Evolutionary conservation across 2,329 filamentous ascomycete genomes (phyloP).

Genomic region (Aureobasidium sp.): DNA sequence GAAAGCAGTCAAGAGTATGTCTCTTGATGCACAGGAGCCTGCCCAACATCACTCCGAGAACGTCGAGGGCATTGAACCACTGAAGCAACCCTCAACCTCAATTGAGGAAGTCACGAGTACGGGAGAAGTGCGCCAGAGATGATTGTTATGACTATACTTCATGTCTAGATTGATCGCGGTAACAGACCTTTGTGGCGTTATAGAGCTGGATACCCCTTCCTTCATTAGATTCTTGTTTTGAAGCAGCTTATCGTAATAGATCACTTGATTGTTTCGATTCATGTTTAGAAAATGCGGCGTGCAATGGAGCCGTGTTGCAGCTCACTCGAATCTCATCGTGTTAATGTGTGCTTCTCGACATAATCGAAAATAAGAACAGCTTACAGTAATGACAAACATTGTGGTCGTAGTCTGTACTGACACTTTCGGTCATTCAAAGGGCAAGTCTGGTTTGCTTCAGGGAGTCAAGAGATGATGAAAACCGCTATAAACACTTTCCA

Average conservation of each 20-base stretch:
- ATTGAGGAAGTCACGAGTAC: neutral
- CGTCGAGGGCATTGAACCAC: slow-evolving; percentile 48
- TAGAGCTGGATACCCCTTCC: neutral
- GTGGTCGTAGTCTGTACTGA: neutral
- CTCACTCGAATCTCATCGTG: no score
- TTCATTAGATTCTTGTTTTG: neutral
- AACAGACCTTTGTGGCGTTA: neutral
- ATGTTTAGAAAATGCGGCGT: no score
- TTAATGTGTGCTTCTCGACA: no score
- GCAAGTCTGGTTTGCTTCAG: neutral
- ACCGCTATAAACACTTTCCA: slow-evolving; percentile 11
- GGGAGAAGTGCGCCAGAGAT: neutral
- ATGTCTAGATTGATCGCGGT: neutral
- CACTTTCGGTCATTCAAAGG: neutral
- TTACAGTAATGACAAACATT: no score
- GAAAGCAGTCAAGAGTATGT: slow-evolving; percentile 10
- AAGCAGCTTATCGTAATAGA: neutral
- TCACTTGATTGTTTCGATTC: no score
- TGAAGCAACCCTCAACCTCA: slow-evolving; percentile 3
- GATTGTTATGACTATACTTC: neutral
- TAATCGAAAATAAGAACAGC: no score
- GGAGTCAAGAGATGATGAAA: neutral
- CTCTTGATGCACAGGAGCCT: neutral
- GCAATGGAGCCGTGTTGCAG: no score
- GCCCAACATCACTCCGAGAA: slow-evolving; percentile 20